Evolutionary conservation across 768 basidiomycete species (phyloP), one percentile per base, ranked within the genome.

Genomic region (Boletus rufocinnamomeus): DNA sequence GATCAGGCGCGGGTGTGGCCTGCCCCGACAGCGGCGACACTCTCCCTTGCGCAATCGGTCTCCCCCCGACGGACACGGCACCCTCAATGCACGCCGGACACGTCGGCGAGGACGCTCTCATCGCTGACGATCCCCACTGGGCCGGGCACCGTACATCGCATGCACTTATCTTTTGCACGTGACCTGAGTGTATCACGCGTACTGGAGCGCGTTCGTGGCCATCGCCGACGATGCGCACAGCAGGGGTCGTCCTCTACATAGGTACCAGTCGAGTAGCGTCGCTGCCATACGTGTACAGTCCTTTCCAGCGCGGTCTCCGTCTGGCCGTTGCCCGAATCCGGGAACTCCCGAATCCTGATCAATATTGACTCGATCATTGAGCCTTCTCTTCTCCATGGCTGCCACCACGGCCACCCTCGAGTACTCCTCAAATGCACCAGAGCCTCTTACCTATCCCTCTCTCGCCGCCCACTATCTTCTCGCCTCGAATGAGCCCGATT

Each of bases 401-500:
- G 52, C 59, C 30, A 76, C 79, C 45, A 66, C 77, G 47, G 79
- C 84, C 52, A 86, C 82, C 44, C 73, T 88, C 63, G 89, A 91
- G 72, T 85, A 85, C 65, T 77, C 88, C 7, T 89, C 88, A 8
- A 74, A 77, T 66, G 87, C 84, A n/a, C 87, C 88, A 45, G 80
- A 82, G 48, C 86, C 87, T 19, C 74, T 88, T 10, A 54, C 72
- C 23, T 93, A 88, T 67, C 85, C 89, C 17, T 82, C 89, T 32
- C 82, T 94, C 11, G 72, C 84, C 0, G 75, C 80, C 27, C 89
- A 94, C 65, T 74, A 82, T 64, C 75, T 92, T 13, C 80, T 91
- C 5, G 74, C 86, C 0, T 79, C 80, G 48, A 82, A 85, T 25
- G 85, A 85, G 7, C 93, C 93, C 3, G 93, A 96, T 71, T 96